These are phyloP conservation scores for Populus trichocarpa DNA, from an alignment of 441 rosid genomes.

Conservation along the genomic window DNA sequence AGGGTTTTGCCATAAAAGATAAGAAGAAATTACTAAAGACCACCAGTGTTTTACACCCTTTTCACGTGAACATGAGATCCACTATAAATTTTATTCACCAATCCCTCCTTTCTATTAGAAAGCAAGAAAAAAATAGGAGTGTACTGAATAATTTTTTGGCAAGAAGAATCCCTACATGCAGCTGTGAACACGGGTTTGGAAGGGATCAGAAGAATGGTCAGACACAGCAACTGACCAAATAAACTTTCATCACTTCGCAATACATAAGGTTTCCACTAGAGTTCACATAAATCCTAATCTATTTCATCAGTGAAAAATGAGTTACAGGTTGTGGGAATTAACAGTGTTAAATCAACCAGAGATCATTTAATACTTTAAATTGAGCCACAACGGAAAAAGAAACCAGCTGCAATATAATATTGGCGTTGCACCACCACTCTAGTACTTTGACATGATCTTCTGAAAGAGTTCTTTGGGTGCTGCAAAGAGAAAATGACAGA, in stretches of 20 bases:
- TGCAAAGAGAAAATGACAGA: slow-evolving; percentile 26
- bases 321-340: neutral
- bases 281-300: neutral
- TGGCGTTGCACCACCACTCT: slow-evolving; percentile 18
- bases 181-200: neutral
- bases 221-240: neutral
- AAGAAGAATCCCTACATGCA: neutral
- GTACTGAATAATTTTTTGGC: too few relatives aligned
- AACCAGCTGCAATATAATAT: neutral
- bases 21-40: too few relatives aligned
- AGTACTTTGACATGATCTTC: slow-evolving; percentile 62
- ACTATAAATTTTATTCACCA: too few relatives aligned
- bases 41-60: too few relatives aligned
- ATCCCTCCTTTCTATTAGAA: neutral
- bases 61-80: too few relatives aligned
- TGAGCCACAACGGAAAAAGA: neutral
- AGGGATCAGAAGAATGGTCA: neutral
- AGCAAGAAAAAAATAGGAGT: too few relatives aligned
- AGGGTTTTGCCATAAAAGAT: too few relatives aligned
- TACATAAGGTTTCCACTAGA: neutral
- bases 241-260: neutral
- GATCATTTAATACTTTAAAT: neutral
- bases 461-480: slow-evolving; percentile 81
- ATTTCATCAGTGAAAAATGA: neutral
- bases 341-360: too few relatives aligned